phyloP scores from a whole-genome alignment of 192 early-diverging fungal species.

The Umbelopsis sp. region DNA sequence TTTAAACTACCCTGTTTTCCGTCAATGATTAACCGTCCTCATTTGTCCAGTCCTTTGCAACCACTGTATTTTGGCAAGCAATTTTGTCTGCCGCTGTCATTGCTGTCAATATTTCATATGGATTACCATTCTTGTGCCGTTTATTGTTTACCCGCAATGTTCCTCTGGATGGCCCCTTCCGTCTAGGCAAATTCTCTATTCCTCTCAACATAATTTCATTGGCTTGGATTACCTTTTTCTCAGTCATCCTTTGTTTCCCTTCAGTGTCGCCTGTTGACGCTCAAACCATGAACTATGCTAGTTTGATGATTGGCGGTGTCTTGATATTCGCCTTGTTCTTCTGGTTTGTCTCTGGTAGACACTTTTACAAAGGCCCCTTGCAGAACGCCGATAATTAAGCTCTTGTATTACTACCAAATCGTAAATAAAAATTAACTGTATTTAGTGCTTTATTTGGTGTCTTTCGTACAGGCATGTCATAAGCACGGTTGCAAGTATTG shows the following conservation, averaged over 20 bases:
- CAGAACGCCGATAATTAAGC: slow-evolving; percentile 5
- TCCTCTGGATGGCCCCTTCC: slow-evolving; percentile 36
- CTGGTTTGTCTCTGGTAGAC: slow-evolving; percentile 45
- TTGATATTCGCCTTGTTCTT: slow-evolving; percentile 42
- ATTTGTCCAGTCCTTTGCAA: slow-evolving; percentile 27
- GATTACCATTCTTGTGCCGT: slow-evolving; percentile 42
- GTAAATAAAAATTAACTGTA: background rate
- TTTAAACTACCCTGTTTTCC: background rate
- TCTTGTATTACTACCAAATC: background rate
- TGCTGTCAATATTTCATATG: slow-evolving; percentile 49
- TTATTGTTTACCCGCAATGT: slow-evolving; percentile 33
- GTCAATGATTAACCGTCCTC: background rate
- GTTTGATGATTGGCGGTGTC: slow-evolving; percentile 34
- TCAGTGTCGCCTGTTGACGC: slow-evolving; percentile 26
- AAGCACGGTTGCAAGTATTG: no score
- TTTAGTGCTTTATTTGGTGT: no score
- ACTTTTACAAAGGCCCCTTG: slow-evolving; percentile 46
- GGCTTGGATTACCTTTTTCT: slow-evolving; percentile 41
- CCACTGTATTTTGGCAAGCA: slow-evolving; percentile 36
- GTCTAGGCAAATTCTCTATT: slow-evolving; percentile 28
- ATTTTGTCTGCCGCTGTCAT: slow-evolving; percentile 46
- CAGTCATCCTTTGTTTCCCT: slow-evolving; percentile 41
- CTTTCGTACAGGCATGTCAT: no score
- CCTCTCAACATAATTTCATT: slow-evolving; percentile 38
- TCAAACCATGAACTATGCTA: slow-evolving; percentile 43